Base-by-base conservation (phyloP, 441 rosid species). In the Mallotus japonicus region DNA sequence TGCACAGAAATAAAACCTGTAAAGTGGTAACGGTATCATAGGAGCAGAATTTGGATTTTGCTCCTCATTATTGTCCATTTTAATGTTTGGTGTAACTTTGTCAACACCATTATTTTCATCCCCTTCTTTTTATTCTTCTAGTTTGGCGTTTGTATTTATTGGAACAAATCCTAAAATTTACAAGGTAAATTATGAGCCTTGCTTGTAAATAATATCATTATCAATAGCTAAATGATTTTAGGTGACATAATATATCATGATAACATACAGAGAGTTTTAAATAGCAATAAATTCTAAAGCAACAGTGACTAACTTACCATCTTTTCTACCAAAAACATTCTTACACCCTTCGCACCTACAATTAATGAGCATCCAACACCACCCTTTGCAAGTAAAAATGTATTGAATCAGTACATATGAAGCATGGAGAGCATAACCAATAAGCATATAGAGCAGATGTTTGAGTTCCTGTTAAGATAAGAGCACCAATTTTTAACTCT, bases 341-440 rank as follows among this genome's bases (percentile, higher is more conserved):
- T 93, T 93, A 77, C 99, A 96, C 62, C 98, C 97, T 89, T 96
- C 99, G 37, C 99, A 96, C 79, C 99, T 83, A 75, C 99, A 96
- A 82, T 89, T 92, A 74, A 90, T 79, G 99, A 93, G 86, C 99
- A 96, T 56, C 99, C 98, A 66, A 96, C 99, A 61, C 97, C 98
- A 57, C 98, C 92, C 99, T 95, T 60, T 17, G 73, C 75, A 76
- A 76, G 42, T 32, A 65, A 79, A 79, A 75, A 2, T 17, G 28
- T 54, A 65, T n/a, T 57, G 22, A 53, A 84, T 70, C 76, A 79
- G 72, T 79, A 28, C 53, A 78, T 55, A 51, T 12, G 71, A 67
- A 56, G 56, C 24, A 72, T 34, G 57, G 72, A 58, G 70, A 53
- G 67, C 60, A 28, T 14, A 50, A 57, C 17, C 37, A 4, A 59